phyloP scores from a whole-genome alignment of 1,284 basidiomycete genomes.

The Fomitopsis pinicola region DNA sequence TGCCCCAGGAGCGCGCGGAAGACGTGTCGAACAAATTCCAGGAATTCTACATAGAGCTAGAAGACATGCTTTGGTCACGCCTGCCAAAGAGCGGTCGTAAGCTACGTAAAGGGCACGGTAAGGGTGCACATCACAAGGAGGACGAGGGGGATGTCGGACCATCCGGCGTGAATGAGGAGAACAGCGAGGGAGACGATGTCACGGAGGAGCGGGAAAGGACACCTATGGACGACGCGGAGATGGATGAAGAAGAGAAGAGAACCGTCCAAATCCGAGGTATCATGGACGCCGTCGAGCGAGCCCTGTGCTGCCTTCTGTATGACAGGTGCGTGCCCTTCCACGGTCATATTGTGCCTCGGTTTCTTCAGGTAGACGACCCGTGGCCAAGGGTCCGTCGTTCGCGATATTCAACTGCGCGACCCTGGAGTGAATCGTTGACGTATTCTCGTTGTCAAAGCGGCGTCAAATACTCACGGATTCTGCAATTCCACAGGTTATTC shows the following conservation, averaged over 20 bases:
- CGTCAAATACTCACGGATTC: background rate
- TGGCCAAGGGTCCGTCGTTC: background rate
- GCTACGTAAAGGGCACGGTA: slow-evolving; percentile 14
- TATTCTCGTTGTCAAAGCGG: background rate
- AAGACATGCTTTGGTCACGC: slow-evolving; percentile 43
- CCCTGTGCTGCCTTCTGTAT: slow-evolving; percentile 66
- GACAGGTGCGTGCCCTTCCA: slow-evolving; percentile 28
- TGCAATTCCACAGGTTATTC: slow-evolving; percentile 47
- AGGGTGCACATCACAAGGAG: slow-evolving; percentile 16
- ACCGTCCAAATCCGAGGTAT: slow-evolving; percentile 48
- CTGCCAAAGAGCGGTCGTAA: slow-evolving; percentile 16
- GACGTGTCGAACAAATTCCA: slow-evolving; percentile 62
- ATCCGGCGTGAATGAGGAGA: slow-evolving; percentile 14
- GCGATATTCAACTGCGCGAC: background rate
- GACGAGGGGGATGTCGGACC: slow-evolving; percentile 11
- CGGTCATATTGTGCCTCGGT: background rate
- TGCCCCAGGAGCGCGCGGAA: slow-evolving; percentile 5
- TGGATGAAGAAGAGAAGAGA: slow-evolving; percentile 22
- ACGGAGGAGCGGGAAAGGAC: slow-evolving; percentile 24
- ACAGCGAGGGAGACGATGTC: slow-evolving; percentile 25
- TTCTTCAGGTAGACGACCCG: background rate
- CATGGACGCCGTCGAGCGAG: slow-evolving; percentile 69
- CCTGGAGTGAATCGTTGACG: background rate
- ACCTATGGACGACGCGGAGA: slow-evolving; percentile 20
- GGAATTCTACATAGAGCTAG: slow-evolving; percentile 65